Evolutionary conservation across 164 flowering plant genomes (phyloP).

Genomic region (Dillenia turbinata): DNA sequence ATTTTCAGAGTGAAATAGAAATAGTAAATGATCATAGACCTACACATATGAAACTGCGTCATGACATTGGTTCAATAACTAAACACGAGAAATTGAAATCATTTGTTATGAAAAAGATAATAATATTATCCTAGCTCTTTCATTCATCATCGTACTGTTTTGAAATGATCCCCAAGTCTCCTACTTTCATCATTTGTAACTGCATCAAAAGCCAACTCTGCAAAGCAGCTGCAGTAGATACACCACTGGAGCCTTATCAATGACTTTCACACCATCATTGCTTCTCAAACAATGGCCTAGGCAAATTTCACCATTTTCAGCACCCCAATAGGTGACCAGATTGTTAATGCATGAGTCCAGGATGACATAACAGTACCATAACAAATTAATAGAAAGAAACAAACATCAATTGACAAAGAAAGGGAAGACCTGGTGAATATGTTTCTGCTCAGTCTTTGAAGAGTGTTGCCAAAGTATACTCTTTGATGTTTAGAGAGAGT

Average conservation of each 20-base stretch:
- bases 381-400: background rate
- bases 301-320: slow-evolving; percentile 81
- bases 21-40: too few species aligned
- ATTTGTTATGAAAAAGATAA: background rate
- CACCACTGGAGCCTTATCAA: slow-evolving; percentile 96
- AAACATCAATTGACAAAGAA: background rate
- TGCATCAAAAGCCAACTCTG: slow-evolving; percentile 80
- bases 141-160: slow-evolving; percentile 86
- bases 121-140: slow-evolving; percentile 54
- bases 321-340: slow-evolving; percentile 30
- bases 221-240: slow-evolving; percentile 69
- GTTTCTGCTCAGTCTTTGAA: too few species aligned
- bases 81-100: too few species aligned
- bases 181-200: slow-evolving; percentile 47
- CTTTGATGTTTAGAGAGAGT: too few species aligned
- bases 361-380: background rate
- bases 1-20: too few species aligned
- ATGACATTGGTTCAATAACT: too few species aligned
- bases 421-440: background rate
- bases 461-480: too few species aligned
- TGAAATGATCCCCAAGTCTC: slow-evolving; percentile 75
- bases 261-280: slow-evolving; percentile 91
- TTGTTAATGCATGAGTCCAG: background rate
- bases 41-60: too few species aligned
- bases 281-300: slow-evolving; percentile 92